Percentiles rank a stretch among this genome's conserved stretches.
phyloP scores from a whole-genome alignment of 1,139 yeast genomes.

The Geotrichum aggregatum region DNA sequence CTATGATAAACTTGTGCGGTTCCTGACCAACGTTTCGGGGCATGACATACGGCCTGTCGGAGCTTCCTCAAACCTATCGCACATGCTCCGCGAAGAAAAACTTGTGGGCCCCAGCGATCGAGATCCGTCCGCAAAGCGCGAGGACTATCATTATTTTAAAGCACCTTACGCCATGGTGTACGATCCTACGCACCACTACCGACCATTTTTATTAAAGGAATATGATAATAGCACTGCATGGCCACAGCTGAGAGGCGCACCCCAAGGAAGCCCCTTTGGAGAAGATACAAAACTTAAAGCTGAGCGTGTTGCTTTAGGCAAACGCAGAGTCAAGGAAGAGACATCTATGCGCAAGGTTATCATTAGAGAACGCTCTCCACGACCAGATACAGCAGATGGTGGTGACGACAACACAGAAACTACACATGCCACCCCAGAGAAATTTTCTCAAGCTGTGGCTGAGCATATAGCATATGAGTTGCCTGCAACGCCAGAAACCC shows the following conservation, averaged over 20 bases:
- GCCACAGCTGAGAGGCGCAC: conserved; percentile 41
- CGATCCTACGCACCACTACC: conserved; percentile 71
- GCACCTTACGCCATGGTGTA: conserved; percentile 70
- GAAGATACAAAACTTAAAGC: conserved; percentile 3
- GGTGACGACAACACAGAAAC: no score
- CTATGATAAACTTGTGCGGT: conserved; percentile 76
- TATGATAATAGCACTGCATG: conserved; percentile 59
- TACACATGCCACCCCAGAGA: no score
- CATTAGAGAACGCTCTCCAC: not conserved
- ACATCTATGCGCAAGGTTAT: conserved; percentile 14
- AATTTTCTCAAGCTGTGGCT: not conserved
- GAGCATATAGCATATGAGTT: not conserved
- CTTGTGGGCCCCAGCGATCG: conserved; percentile 83
- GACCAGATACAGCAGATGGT: no score
- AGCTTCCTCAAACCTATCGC: conserved; percentile 44
- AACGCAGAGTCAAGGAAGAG: conserved; percentile 15
- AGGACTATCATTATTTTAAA: conserved; percentile 78
- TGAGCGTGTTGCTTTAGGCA: conserved; percentile 2
- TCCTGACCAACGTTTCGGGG: conserved; percentile 68
- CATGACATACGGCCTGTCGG: conserved; percentile 2
- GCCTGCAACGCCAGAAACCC: not conserved
- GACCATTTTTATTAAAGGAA: conserved; percentile 81
- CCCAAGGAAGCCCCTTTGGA: conserved; percentile 59
- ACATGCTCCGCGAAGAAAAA: conserved; percentile 77
- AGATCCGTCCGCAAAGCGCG: conserved; percentile 79